Conservation (phyloP, 1,284 basidiomycete species). For the Malassezia dermatis region DNA sequence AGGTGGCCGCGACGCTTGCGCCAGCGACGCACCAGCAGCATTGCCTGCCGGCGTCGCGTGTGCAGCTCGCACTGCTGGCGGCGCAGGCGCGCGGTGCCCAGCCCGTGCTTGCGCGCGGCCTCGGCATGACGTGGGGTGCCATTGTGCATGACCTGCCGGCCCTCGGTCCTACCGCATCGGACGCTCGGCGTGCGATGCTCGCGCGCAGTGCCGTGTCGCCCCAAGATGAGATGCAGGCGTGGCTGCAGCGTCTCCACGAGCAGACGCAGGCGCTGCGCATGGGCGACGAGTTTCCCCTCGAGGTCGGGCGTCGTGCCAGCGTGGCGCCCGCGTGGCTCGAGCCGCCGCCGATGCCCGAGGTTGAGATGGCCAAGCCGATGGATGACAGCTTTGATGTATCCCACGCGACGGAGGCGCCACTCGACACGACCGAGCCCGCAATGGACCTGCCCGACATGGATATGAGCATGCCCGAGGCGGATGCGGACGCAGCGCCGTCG, state of each 20-base stretch:
- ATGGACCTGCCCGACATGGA: conserved; percentile 14
- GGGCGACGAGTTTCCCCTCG: conserved; percentile 11
- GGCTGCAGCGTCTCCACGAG: conserved; percentile 13
- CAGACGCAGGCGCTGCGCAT: neutral
- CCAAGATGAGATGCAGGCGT: conserved; percentile 6
- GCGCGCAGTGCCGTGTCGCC: neutral
- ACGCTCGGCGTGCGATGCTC: neutral
- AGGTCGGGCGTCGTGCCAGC: conserved; percentile 13
- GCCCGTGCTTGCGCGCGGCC: neutral
- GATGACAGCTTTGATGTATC: conserved; percentile 7
- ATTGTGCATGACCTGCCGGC: neutral
- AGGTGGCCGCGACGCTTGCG: conserved; percentile 3
- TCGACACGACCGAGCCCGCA: neutral
- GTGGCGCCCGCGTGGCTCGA: conserved; percentile 1
- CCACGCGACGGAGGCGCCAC: neutral
- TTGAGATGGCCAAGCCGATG: neutral
- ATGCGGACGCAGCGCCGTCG: conserved; percentile 1
- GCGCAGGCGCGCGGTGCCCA: neutral
- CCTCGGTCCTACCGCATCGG: neutral
- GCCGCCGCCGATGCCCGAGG: conserved; percentile 5
- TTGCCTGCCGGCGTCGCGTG: conserved; percentile 12
- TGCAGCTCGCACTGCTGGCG: conserved; percentile 4
- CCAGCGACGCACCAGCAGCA: conserved; percentile 8
- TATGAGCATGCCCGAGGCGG: conserved; percentile 11
- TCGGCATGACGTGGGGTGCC: conserved; percentile 9